Conservation (phyloP, 202 grass and related monocot species). For the Panicum virgatum region DNA sequence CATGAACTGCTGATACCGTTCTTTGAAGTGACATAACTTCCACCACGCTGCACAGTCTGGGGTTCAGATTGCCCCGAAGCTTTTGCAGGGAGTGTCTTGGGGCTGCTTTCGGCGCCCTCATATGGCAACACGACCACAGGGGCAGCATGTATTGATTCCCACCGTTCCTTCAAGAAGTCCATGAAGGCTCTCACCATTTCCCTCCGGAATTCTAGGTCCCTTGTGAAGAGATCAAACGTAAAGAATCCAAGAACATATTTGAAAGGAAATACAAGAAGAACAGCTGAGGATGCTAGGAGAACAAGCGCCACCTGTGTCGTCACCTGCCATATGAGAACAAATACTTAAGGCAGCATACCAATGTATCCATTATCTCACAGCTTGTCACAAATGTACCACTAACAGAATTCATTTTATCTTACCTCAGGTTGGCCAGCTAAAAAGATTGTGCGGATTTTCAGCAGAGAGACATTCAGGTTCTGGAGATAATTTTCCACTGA, state of each 20-base stretch:
- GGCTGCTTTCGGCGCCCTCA: constrained; percentile 37
- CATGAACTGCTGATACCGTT: constrained; percentile 35
- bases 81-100: constrained; percentile 35
- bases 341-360: background rate
- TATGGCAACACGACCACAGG: constrained; percentile 79
- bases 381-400: background rate
- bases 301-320: constrained; percentile 79
- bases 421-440: constrained; percentile 94
- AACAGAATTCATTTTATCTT: constrained; percentile 30
- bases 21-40: constrained; percentile 41
- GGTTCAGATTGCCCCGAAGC: constrained; percentile 34
- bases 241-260: constrained; percentile 70
- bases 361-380: background rate
- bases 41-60: constrained; percentile 35
- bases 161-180: constrained; percentile 68
- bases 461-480: constrained; percentile 74
- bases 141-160: constrained; percentile 82
- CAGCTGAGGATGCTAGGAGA: constrained; percentile 62
- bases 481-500: constrained; percentile 93
- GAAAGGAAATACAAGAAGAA: constrained; percentile 81
- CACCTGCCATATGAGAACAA: constrained; percentile 60
- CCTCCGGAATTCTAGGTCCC: constrained; percentile 71
- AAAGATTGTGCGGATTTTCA: constrained; percentile 77
- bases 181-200: constrained; percentile 76
- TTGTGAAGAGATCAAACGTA: constrained; percentile 75